Evolutionary conservation across 2,329 filamentous ascomycete genomes (phyloP).

Genomic region (Talaromyces amestolkiae): DNA sequence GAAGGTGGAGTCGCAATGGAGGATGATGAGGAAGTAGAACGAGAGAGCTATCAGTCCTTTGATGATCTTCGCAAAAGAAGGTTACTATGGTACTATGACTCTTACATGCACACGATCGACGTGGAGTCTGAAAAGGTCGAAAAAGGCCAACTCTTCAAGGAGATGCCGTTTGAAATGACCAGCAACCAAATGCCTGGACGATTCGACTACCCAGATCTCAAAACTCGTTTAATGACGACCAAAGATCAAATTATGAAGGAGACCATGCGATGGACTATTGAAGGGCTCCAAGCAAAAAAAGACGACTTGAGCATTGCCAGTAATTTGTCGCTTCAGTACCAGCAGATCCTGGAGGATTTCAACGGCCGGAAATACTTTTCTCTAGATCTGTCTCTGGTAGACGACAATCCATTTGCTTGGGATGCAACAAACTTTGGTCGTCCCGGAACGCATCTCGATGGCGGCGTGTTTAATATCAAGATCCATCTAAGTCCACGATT

Average conservation of each 20-base stretch:
- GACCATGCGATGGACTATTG: conserved; percentile 65
- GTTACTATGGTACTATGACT: conserved; percentile 94
- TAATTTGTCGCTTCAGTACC: conserved; percentile 78
- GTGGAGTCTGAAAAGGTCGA: conserved; percentile 62
- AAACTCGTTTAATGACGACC: conserved; percentile 65
- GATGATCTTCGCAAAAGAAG: conserved; percentile 85
- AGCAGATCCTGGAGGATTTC: conserved; percentile 74
- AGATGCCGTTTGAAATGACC: conserved; percentile 80
- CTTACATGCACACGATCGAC: conserved; percentile 71
- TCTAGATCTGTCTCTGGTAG: conserved; percentile 71
- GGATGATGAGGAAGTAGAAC: conserved; percentile 50
- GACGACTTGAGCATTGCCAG: conserved; percentile 73
- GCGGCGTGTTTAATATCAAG: conserved; percentile 79
- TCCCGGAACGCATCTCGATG: conserved; percentile 90
- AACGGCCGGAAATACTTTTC: conserved; percentile 67
- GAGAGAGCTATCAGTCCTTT: conserved; percentile 76
- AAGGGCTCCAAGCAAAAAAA: conserved; percentile 62
- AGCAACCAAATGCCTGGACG: conserved; percentile 81
- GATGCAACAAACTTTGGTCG: conserved; percentile 82
- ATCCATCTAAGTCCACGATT: conserved; percentile 80
- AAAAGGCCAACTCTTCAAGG: conserved; percentile 64
- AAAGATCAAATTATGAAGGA: conserved; percentile 71
- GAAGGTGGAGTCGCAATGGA: conserved; percentile 29
- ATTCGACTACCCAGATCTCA: conserved; percentile 76
- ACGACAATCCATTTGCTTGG: conserved; percentile 89